These are phyloP conservation scores for Hygrophorus russula DNA, from an alignment of 768 basidiomycete species.

Conservation along the genomic window DNA sequence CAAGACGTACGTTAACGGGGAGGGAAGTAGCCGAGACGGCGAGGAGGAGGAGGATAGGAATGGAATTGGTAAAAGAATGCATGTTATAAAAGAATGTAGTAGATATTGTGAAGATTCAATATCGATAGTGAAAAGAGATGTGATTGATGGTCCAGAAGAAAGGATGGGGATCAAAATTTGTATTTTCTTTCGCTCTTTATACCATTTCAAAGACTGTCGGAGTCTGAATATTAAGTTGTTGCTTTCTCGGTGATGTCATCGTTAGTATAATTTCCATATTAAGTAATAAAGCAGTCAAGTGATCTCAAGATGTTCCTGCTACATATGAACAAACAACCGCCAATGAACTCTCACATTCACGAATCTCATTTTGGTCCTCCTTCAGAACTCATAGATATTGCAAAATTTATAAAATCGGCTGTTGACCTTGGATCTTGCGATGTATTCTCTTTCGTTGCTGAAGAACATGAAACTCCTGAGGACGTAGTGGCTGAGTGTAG, in stretches of 20 bases:
- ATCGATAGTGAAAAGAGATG: constrained; percentile 9
- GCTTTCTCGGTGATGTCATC: not conserved
- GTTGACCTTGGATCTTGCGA: constrained; percentile 1
- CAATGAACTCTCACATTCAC: constrained; percentile 14
- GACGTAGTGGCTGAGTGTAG: constrained; percentile 32
- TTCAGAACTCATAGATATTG: constrained; percentile 41
- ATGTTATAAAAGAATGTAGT: constrained; percentile 11
- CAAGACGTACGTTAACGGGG: constrained; percentile 7
- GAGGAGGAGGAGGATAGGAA: constrained; percentile 11
- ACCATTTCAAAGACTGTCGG: not conserved
- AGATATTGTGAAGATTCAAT: constrained; percentile 10
- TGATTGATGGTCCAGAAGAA: not conserved
- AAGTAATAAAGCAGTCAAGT: not conserved
- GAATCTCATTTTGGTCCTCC: constrained; percentile 57
- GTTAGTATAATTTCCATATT: not conserved
- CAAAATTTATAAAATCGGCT: constrained; percentile 5
- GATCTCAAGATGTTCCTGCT: too few relatives aligned
- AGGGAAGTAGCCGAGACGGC: constrained; percentile 11
- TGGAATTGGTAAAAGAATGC: constrained; percentile 6
- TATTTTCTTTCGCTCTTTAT: not conserved
- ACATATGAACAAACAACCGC: not conserved
- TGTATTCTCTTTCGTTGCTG: not conserved
- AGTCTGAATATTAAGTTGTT: not conserved
- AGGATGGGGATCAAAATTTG: not conserved
- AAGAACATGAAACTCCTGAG: constrained; percentile 9